Conservation (phyloP, 2,329 filamentous ascomycete genomes). For the Chrysosphaeria jannelii region DNA sequence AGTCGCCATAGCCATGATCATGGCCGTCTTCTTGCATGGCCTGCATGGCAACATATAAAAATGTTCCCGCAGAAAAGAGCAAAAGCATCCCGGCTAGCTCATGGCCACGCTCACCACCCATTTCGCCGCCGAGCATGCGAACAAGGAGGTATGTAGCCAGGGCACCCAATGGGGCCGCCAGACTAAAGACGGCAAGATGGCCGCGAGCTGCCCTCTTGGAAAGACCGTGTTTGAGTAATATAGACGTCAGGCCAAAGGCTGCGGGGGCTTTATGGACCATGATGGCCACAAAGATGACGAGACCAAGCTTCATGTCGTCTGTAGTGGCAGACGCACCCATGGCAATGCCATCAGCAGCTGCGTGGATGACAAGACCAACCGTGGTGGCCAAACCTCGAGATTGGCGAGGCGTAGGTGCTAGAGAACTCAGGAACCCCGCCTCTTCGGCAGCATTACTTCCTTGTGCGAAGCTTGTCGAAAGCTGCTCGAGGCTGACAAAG, state of each 20-base stretch:
- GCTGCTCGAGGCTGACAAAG: conserved; percentile 67
- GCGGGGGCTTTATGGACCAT: conserved; percentile 95
- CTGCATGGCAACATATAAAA: conserved; percentile 97
- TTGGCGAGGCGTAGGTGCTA: conserved; percentile 24
- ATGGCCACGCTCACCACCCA: conserved; percentile 29
- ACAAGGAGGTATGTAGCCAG: conserved; percentile 58
- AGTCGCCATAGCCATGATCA: conserved; percentile 25
- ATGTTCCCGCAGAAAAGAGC: conserved; percentile 87
- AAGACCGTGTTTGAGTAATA: conserved; percentile 69
- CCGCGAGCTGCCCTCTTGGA: conserved; percentile 60
- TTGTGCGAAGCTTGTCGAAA: conserved; percentile 13
- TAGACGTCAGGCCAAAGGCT: conserved; percentile 75
- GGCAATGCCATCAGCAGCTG: conserved; percentile 80
- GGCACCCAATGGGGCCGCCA: conserved; percentile 69
- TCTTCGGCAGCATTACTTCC: conserved; percentile 10
- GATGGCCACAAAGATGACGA: conserved; percentile 85
- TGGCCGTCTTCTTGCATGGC: conserved; percentile 64
- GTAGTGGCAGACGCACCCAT: conserved; percentile 69
- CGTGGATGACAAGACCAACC: conserved; percentile 82
- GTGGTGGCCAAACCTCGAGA: conserved; percentile 52
- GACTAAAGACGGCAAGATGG: conserved; percentile 70
- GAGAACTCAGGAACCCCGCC: conserved; percentile 26
- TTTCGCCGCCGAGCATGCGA: conserved; percentile 31
- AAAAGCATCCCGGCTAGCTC: conserved; percentile 86
- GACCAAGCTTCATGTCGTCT: conserved; percentile 41